A percentile compares a stretch with the other conserved stretches of the same genome.
Evolutionary conservation across 129 eudicot species (phyloP).

Genomic region (Kitagawia praeruptora): DNA sequence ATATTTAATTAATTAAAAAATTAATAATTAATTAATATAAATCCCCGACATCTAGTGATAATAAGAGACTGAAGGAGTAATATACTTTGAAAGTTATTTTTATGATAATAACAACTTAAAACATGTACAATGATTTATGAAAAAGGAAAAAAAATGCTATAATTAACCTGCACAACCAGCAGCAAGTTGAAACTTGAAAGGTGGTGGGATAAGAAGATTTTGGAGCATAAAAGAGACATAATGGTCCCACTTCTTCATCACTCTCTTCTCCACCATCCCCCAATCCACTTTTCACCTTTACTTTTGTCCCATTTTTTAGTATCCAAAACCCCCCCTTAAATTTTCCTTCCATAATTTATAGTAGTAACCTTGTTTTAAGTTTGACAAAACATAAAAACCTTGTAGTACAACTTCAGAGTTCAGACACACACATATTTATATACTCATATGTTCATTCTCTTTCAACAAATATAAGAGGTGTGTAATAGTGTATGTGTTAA

Average conservation of each 20-base stretch:
- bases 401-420: neutral
- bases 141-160: too few relatives aligned
- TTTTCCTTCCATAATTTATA: neutral
- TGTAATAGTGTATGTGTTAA: slow-evolving; percentile 4
- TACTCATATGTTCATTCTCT: neutral
- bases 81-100: too few relatives aligned
- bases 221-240: slow-evolving; percentile 66
- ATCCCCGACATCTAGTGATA: too few relatives aligned
- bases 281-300: neutral
- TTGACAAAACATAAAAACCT: neutral
- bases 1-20: too few relatives aligned
- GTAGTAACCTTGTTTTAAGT: neutral
- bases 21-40: too few relatives aligned
- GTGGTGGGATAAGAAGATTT: slow-evolving; percentile 17
- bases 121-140: too few relatives aligned
- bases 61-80: too few relatives aligned
- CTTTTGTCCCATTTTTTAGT: neutral
- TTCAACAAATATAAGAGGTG: slow-evolving; percentile 16
- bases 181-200: slow-evolving; percentile 14
- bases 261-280: slow-evolving; percentile 8
- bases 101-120: too few relatives aligned
- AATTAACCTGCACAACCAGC: too few relatives aligned
- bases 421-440: neutral
- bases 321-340: slow-evolving; percentile 4
- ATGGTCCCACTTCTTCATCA: slow-evolving; percentile 49